These are phyloP conservation scores for Botrytis tulipae DNA, from an alignment of 2,329 filamentous ascomycete species.

Conservation along the genomic window DNA sequence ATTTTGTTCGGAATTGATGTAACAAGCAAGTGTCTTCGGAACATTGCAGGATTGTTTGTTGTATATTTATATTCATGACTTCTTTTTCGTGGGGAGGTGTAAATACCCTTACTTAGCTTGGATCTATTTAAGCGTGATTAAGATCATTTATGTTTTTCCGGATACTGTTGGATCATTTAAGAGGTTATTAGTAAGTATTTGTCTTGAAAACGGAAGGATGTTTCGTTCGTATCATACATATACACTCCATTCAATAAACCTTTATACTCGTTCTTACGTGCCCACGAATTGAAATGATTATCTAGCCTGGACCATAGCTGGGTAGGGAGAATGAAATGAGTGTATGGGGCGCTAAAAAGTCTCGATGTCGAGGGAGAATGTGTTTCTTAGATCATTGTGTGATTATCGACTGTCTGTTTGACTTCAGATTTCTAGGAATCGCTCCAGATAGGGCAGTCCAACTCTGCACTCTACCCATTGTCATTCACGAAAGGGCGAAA, in stretches of 20 bases:
- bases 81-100: neutral
- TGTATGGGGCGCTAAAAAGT: neutral
- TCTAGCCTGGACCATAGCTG: neutral
- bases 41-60: neutral
- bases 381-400: neutral
- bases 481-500: neutral
- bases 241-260: neutral
- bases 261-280: neutral
- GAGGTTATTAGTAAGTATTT: neutral
- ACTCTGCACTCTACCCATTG: neutral
- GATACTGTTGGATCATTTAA: neutral
- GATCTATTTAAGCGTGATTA: neutral
- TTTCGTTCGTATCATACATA: neutral
- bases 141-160: neutral
- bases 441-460: neutral
- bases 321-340: neutral
- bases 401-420: neutral
- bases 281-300: neutral
- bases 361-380: neutral
- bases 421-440: neutral
- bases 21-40: constrained; percentile 3
- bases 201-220: neutral
- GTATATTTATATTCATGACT: neutral
- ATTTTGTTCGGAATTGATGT: neutral
- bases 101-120: neutral